These are phyloP conservation scores for Sequoiadendron giganteum DNA, from an alignment of 75 land plant species.

Conservation along the genomic window DNA sequence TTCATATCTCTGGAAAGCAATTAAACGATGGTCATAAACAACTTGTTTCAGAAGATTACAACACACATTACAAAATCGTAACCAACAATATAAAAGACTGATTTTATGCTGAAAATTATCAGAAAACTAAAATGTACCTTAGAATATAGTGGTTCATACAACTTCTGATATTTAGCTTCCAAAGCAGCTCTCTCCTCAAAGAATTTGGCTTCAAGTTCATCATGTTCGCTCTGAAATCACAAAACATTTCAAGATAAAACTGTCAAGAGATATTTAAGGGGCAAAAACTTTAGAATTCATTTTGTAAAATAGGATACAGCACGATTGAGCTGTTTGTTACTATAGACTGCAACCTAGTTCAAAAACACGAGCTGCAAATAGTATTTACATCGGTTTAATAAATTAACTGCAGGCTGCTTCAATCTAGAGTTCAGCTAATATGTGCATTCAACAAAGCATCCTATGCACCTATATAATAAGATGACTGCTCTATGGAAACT, in stretches of 20 bases:
- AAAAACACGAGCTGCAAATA: neutral
- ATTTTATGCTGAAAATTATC: neutral
- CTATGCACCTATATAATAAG: neutral
- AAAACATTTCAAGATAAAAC: neutral
- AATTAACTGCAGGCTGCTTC: neutral
- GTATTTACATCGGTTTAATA: neutral
- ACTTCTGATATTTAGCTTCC: slow-evolving; percentile 89
- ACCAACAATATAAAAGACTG: neutral
- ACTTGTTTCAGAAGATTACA: neutral
- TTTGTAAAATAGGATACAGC: neutral
- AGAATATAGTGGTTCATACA: slow-evolving; percentile 73
- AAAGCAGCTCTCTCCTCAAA: slow-evolving; percentile 78
- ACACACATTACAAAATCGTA: neutral
- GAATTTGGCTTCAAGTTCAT: slow-evolving; percentile 84
- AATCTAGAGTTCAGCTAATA: neutral
- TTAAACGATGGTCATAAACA: neutral
- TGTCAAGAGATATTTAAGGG: neutral
- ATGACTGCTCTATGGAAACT: neutral
- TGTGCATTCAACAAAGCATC: neutral
- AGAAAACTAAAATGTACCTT: slow-evolving; percentile 42
- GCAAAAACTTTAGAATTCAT: neutral
- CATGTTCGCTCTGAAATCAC: slow-evolving; percentile 45
- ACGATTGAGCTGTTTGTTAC: neutral
- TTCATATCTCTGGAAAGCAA: slow-evolving; percentile 59
- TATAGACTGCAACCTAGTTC: neutral